Evolutionary conservation across 1,139 yeast genomes (phyloP).

Genomic region (Ashbya aceris): DNA sequence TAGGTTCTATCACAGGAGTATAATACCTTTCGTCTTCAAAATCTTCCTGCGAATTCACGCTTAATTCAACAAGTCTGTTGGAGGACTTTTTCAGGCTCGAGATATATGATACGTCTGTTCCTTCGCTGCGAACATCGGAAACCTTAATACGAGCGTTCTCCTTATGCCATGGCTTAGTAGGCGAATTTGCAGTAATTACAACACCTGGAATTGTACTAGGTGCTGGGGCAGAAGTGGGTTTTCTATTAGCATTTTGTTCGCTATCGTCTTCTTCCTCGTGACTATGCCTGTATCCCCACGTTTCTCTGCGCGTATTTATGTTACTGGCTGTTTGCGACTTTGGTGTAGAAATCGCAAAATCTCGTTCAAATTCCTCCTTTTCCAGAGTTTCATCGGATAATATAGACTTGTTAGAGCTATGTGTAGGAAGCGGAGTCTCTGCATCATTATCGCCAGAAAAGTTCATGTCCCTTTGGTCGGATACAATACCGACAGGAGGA

Average conservation of each 20-base stretch:
- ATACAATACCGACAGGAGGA: background rate
- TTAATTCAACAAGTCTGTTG: constrained; percentile 6
- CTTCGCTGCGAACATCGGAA: background rate
- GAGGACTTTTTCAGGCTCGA: constrained; percentile 1
- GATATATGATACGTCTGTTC: background rate
- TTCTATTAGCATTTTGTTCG: background rate
- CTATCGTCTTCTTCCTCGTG: background rate
- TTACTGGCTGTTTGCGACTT: background rate
- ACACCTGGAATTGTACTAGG: constrained; percentile 2
- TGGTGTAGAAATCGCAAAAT: background rate
- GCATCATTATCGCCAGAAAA: background rate
- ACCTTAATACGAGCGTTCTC: constrained; percentile 4
- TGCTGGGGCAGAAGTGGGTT: background rate
- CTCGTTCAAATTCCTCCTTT: background rate
- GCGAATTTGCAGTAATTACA: constrained; percentile 11
- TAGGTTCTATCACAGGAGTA: background rate
- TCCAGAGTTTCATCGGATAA: background rate
- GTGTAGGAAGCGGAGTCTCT: background rate
- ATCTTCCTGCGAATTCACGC: constrained; percentile 9
- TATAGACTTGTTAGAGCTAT: background rate
- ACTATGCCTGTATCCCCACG: background rate
- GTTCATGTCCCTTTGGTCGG: background rate
- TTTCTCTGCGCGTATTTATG: background rate
- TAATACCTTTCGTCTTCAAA: background rate
- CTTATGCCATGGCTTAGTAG: constrained; percentile 6